Conservation (phyloP, 768 basidiomycete species). For the Kwoniella europaea region DNA sequence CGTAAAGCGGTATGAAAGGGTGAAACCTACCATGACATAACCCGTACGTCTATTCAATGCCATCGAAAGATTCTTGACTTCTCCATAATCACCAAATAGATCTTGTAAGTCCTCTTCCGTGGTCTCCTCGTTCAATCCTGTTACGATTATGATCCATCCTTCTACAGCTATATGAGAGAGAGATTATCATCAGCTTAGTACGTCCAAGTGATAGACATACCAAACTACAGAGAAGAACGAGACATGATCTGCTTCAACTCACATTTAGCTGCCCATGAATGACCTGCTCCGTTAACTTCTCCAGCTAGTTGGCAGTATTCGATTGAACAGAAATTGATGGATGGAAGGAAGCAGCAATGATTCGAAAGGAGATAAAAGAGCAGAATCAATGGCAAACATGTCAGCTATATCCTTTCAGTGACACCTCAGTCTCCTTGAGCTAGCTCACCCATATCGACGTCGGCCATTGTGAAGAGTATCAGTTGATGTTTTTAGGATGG, state of each 20-base stretch:
- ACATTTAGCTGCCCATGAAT: slow-evolving; percentile 50
- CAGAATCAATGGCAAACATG: no score
- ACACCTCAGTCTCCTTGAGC: not conserved
- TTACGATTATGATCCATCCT: slow-evolving; percentile 97
- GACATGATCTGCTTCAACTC: slow-evolving; percentile 5
- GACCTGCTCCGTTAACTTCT: slow-evolving; percentile 24
- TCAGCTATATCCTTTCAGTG: no score
- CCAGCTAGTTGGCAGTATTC: slow-evolving; percentile 1
- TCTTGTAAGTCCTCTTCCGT: slow-evolving; percentile 96
- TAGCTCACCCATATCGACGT: slow-evolving; percentile 45
- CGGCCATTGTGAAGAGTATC: slow-evolving; percentile 34
- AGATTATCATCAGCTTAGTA: not conserved
- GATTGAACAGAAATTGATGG: no score
- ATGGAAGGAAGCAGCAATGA: no score
- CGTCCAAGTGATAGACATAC: no score
- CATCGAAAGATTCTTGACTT: slow-evolving; percentile 96
- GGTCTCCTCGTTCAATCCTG: slow-evolving; percentile 95
- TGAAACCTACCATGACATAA: slow-evolving; percentile 83
- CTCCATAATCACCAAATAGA: slow-evolving; percentile 94
- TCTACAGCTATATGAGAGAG: slow-evolving; percentile 74
- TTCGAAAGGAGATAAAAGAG: no score
- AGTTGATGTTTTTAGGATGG: no score
- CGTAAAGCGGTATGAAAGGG: not conserved
- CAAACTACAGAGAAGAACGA: not conserved
- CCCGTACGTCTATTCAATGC: slow-evolving; percentile 96